Percentiles rank a stretch among this genome's conserved stretches.
Evolutionary conservation across 345 rosid species (phyloP).

Genomic region (Eucalyptus polyanthemos): DNA sequence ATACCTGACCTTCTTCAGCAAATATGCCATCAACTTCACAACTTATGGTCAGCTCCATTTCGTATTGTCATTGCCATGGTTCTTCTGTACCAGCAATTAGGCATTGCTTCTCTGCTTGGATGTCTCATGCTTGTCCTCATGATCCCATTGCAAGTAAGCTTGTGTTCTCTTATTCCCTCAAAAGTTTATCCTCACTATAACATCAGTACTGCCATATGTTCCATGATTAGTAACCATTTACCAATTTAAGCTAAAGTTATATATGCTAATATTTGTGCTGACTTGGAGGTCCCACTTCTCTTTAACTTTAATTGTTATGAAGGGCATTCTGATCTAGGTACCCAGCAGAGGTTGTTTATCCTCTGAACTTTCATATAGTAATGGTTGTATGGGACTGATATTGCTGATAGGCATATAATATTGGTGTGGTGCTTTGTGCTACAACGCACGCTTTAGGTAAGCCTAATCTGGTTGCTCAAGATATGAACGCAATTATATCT

Average conservation of each 20-base stretch:
- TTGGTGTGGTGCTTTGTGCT: neutral
- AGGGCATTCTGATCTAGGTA: neutral
- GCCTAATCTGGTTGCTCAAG: neutral
- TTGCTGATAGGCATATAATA: neutral
- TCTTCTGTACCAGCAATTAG: conserved; percentile 83
- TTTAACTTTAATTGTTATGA: neutral
- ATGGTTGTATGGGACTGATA: neutral
- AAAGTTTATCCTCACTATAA: neutral
- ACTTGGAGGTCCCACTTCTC: neutral
- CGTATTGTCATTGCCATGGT: conserved; percentile 69
- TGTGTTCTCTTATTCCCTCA: neutral
- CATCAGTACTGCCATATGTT: neutral
- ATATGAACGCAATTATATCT: neutral
- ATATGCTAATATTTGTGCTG: neutral
- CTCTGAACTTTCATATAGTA: neutral
- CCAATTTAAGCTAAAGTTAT: neutral
- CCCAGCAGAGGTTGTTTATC: neutral
- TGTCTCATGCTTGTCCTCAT: conserved; percentile 64
- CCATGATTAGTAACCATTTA: neutral
- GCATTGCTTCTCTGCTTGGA: conserved; percentile 86
- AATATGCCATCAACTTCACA: conserved; percentile 74
- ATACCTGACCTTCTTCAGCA: conserved; percentile 31
- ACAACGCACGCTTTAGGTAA: neutral
- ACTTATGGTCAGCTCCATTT: conserved; percentile 95
- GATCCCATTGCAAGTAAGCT: conserved; percentile 68